Evolutionary conservation across 2,329 filamentous ascomycete species (phyloP).

Genomic region (Diaporthe vaccinii): DNA sequence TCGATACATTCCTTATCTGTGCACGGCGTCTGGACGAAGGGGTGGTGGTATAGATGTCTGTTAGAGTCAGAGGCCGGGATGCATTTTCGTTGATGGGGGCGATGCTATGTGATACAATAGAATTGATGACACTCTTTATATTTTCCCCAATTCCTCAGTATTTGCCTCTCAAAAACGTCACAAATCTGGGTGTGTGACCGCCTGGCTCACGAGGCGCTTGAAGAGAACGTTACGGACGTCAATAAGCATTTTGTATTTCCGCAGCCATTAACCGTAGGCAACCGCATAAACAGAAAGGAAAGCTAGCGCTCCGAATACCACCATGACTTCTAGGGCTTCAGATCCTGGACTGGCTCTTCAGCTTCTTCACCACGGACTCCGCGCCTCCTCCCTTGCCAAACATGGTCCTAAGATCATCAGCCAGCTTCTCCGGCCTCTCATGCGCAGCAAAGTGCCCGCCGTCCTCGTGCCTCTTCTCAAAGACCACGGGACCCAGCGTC

Average conservation of each 20-base stretch:
- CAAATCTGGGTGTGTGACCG: background rate
- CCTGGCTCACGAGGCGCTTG: background rate
- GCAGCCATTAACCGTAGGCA: background rate
- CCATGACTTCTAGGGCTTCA: background rate
- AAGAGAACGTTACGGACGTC: background rate
- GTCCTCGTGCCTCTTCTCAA: slow-evolving; percentile 61
- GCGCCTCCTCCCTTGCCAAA: slow-evolving; percentile 66
- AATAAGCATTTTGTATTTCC: no score
- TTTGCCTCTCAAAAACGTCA: background rate
- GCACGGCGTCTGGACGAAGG: background rate
- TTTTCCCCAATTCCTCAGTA: background rate
- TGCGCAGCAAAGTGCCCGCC: slow-evolving; percentile 74
- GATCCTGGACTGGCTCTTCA: slow-evolving; percentile 10
- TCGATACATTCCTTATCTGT: background rate
- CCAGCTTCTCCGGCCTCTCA: slow-evolving; percentile 68
- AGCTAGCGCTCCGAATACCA: no score
- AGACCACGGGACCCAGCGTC: slow-evolving; percentile 73
- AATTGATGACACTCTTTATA: background rate
- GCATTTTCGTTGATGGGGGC: background rate
- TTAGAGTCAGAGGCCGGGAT: background rate
- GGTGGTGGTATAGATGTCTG: background rate
- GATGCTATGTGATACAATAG: background rate
- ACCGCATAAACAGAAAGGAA: slow-evolving; percentile 36
- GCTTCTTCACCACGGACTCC: slow-evolving; percentile 49
- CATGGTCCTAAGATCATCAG: slow-evolving; percentile 68